Evolutionary conservation across 2,329 filamentous ascomycete genomes (phyloP), one percentile per base, ranked within the genome.

Genomic region (Cytospora piceicola): DNA sequence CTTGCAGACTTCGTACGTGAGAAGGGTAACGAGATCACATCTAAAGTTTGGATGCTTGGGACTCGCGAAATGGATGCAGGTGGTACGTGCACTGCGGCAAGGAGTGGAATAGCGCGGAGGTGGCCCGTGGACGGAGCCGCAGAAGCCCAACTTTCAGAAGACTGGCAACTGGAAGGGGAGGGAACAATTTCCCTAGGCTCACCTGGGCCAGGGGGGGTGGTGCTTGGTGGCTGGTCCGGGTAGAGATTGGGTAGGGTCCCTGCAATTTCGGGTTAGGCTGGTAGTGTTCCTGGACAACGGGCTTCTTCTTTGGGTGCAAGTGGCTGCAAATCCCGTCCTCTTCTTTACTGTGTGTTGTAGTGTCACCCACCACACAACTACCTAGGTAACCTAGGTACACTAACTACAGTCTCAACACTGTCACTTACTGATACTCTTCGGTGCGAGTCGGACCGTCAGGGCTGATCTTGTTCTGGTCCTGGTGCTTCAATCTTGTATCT

Each of bases 41-140:
- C 61, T 30, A 63, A 64, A 64, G 62, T 59, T 55, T 64, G 62
- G 30, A 58, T 32, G 55, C 58, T 57, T 58, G 34, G 55, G 30
- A 58, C 46, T 17, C 36, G 51, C 54, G 52, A 20, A 34, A 49
- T 58, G 46, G 56, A 36, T 60, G 57, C 63, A 54, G 56, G 56
- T 57, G 56, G 56, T 53, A 46, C 32, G 36, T 62, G 36, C 52
- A 29, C 24, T 32, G 52, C 52, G 52, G 52, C 24, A 17, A 54
- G 52, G 52, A 32, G 24, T 29, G 52, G 52, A 29, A 54, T 54
- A 54, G 52, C 52, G 24, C 14, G 24, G 55, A 17, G 15, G 20
- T 36, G 54, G 54, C 54, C 34, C 30, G 54, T 24, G 34, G 54
- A 27, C 22, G 51, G 61, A 58, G 61, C 61, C 53, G 53, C 61